Conservation (phyloP, 192 early-diverging fungal genomes). For the Entomortierella beljakovae region DNA sequence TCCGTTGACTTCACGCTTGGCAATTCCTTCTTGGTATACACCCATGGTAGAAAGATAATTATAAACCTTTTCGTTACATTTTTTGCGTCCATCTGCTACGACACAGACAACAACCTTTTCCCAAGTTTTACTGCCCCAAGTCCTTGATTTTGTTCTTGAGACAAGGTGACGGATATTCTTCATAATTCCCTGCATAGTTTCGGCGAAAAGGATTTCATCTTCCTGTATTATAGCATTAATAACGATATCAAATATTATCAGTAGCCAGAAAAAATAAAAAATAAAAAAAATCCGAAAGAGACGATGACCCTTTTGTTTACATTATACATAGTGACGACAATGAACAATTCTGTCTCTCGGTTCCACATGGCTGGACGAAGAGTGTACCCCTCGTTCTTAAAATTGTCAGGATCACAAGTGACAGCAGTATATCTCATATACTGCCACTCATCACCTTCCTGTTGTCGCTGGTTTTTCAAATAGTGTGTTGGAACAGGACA, state of each 20-base stretch:
- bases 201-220: conserved; percentile 69
- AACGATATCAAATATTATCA: conserved; percentile 9
- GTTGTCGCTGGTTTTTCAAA: conserved; percentile 61
- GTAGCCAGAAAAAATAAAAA: conserved; percentile 17
- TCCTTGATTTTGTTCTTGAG: conserved; percentile 59
- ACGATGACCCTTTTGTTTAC: conserved; percentile 24
- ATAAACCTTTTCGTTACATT: conserved; percentile 50
- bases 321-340: conserved; percentile 84
- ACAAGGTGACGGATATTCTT: conserved; percentile 76
- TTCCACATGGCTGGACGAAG: conserved; percentile 67
- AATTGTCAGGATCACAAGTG: conserved; percentile 77
- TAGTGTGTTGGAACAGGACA: conserved; percentile 72
- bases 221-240: conserved; percentile 45
- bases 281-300: not conserved
- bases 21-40: conserved; percentile 70
- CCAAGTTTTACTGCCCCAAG: conserved; percentile 74
- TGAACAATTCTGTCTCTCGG: conserved; percentile 72
- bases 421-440: conserved; percentile 81
- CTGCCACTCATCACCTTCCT: conserved; percentile 72
- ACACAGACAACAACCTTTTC: conserved; percentile 78
- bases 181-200: conserved; percentile 70
- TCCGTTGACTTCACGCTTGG: conserved; percentile 74
- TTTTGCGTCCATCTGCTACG: conserved; percentile 74
- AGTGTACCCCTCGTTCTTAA: conserved; percentile 66
- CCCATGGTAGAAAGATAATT: conserved; percentile 71